Conservation (phyloP, 2,329 filamentous ascomycete genomes). For the Epichloe bromicola region DNA sequence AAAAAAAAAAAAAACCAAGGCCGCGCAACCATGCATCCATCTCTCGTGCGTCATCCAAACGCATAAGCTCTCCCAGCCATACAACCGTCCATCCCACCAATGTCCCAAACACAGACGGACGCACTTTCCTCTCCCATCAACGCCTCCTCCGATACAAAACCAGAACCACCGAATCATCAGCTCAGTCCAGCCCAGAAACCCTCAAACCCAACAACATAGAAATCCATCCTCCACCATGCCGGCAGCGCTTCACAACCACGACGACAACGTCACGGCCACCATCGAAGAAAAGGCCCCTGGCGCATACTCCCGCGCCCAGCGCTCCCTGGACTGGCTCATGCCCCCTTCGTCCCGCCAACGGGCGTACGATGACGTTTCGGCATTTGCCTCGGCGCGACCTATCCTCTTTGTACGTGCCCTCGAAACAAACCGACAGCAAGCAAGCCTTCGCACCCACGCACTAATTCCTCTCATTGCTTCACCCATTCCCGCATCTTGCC, state of each 20-base stretch:
- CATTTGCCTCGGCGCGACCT: constrained; percentile 51
- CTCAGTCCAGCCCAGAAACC: neutral
- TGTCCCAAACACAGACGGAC: no score
- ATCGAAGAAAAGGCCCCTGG: constrained; percentile 9
- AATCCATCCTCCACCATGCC: neutral
- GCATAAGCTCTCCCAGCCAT: neutral
- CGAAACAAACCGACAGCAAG: no score
- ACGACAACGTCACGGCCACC: no score
- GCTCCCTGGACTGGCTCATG: constrained; percentile 37
- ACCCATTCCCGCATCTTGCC: neutral
- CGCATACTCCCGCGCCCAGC: constrained; percentile 27
- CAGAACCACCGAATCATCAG: no score
- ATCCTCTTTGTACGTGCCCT: constrained; percentile 48
- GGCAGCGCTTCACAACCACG: neutral
- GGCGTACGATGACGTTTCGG: constrained; percentile 36
- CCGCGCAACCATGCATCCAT: neutral
- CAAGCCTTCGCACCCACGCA: no score
- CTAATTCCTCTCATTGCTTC: no score
- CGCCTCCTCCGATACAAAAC: no score
- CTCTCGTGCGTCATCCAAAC: constrained; percentile 1
- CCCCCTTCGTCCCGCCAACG: constrained; percentile 47
- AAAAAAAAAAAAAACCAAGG: neutral
- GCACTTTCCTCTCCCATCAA: no score
- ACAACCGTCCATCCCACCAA: neutral
- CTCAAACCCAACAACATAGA: neutral